phyloP scores from a whole-genome alignment of 345 rosid species.

The Ceriops decandra region DNA sequence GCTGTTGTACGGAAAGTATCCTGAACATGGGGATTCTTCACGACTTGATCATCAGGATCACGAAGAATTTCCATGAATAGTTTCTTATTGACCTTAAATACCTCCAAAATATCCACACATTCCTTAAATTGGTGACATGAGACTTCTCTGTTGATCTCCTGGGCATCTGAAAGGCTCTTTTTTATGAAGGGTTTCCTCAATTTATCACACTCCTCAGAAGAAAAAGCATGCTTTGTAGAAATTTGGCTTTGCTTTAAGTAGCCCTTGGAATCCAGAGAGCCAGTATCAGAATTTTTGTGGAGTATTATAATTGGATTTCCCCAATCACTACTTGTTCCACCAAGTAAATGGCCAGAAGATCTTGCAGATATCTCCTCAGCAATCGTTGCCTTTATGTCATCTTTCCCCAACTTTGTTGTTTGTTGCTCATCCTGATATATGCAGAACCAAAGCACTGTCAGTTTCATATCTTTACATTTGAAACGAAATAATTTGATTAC shows the following conservation, averaged over 20 bases:
- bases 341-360: slow-evolving; percentile 23
- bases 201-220: slow-evolving; percentile 8
- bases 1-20: slow-evolving; percentile 23
- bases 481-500: slow-evolving; percentile 6
- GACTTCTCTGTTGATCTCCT: slow-evolving; percentile 18
- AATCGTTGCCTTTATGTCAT: slow-evolving; percentile 15
- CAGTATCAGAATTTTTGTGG: slow-evolving; percentile 25
- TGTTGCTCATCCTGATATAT: slow-evolving; percentile 20
- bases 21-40: slow-evolving; percentile 31
- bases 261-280: not conserved
- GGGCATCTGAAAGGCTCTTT: slow-evolving; percentile 17
- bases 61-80: slow-evolving; percentile 42
- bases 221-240: slow-evolving; percentile 12
- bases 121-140: slow-evolving; percentile 43
- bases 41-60: slow-evolving; percentile 37
- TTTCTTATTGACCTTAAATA: slow-evolving; percentile 52
- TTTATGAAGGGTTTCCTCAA: slow-evolving; percentile 5
- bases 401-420: slow-evolving; percentile 14
- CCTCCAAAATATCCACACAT: slow-evolving; percentile 55
- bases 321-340: slow-evolving; percentile 24
- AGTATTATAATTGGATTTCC: slow-evolving; percentile 43
- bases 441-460: not conserved
- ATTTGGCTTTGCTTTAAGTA: slow-evolving; percentile 3
- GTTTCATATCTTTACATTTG: not conserved
- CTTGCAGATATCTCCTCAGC: slow-evolving; percentile 28